phyloP scores from a whole-genome alignment of 1,284 basidiomycete species.

The Violaceomyces palustris region DNA sequence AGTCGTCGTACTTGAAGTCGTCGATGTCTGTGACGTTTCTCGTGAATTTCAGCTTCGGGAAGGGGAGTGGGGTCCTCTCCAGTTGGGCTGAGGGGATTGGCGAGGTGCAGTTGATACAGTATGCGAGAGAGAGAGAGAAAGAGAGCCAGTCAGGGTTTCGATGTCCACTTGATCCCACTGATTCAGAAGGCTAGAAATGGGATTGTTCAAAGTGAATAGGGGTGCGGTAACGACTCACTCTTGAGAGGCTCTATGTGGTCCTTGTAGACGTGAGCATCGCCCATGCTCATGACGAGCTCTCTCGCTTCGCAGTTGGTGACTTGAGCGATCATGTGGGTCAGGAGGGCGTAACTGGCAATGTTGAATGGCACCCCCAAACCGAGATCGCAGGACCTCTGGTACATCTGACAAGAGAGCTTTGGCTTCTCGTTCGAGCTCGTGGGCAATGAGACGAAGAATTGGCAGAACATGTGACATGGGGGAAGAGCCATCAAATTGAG shows the following conservation, averaged over 20 bases:
- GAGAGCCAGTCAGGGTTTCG: neutral
- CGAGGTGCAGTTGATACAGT: too few relatives aligned
- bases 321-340: conserved; percentile 92
- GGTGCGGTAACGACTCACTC: conserved; percentile 29
- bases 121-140: conserved; percentile 2
- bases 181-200: neutral
- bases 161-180: neutral
- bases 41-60: conserved; percentile 74
- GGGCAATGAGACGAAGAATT: conserved; percentile 92
- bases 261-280: conserved; percentile 91
- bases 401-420: conserved; percentile 84
- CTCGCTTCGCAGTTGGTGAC: conserved; percentile 80
- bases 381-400: conserved; percentile 92
- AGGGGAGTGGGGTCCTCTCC: conserved; percentile 69
- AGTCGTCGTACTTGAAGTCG: conserved; percentile 73
- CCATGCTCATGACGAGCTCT: conserved; percentile 84
- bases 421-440: conserved; percentile 52
- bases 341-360: conserved; percentile 92
- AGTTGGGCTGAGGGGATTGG: conserved; percentile 61
- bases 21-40: conserved; percentile 67
- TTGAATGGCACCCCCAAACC: conserved; percentile 93
- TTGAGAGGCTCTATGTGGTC: conserved; percentile 85
- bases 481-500: conserved; percentile 90
- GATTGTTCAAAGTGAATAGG: too few relatives aligned
- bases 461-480: conserved; percentile 96